Percentiles rank a stretch among this genome's conserved stretches.
Conservation (phyloP, 257 asterid genomes). For the Fraxinus cuspidata region DNA sequence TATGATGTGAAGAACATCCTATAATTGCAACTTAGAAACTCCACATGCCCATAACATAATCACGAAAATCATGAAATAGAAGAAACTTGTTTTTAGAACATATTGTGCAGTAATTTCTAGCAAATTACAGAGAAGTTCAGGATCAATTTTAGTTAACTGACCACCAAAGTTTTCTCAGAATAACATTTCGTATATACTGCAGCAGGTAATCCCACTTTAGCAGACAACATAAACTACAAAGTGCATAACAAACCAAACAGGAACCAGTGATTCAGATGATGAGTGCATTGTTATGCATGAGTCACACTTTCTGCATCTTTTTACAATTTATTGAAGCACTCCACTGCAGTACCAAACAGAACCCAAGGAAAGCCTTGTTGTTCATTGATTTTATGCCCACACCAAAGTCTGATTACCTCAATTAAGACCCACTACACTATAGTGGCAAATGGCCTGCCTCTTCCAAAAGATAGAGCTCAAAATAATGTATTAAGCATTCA, state of each 20-base stretch:
- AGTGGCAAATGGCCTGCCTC: neutral
- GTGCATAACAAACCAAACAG: slow-evolving; percentile 6
- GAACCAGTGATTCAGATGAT: neutral
- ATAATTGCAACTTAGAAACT: neutral
- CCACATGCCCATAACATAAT: neutral
- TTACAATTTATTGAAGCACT: neutral
- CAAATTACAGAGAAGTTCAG: neutral
- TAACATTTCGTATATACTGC: neutral
- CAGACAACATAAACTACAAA: neutral
- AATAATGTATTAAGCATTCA: neutral
- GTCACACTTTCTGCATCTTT: neutral
- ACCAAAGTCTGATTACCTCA: neutral
- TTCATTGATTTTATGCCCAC: neutral
- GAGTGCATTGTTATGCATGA: neutral
- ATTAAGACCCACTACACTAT: neutral
- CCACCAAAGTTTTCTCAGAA: neutral
- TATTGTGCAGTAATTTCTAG: neutral
- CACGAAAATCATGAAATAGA: neutral
- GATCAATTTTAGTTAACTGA: neutral
- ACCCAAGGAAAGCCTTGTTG: neutral
- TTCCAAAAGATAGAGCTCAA: neutral
- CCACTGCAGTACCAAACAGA: neutral
- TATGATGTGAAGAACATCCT: neutral
- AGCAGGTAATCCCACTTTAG: slow-evolving; percentile 13
- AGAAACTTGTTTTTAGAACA: neutral